Conservation (phyloP, 1,139 yeast genomes). For the Geotrichum reessii region DNA sequence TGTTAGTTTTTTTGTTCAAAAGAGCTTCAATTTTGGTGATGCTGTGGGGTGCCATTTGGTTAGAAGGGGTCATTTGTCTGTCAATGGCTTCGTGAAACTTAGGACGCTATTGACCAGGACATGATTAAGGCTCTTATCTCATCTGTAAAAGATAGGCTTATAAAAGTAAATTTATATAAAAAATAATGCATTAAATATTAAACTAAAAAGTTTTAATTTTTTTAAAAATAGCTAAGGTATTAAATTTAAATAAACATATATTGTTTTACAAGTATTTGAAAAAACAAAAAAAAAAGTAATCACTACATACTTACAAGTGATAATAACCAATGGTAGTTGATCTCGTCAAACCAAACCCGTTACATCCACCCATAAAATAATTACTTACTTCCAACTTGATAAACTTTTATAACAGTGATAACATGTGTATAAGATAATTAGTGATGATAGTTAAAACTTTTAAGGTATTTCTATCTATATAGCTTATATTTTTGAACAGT, state of each 20-base stretch:
- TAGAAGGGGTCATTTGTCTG: background rate
- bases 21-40: background rate
- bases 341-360: too few species aligned
- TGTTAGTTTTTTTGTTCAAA: background rate
- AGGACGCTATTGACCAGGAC: background rate
- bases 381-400: too few species aligned
- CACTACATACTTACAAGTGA: too few species aligned
- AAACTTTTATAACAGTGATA: too few species aligned
- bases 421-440: too few species aligned
- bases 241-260: constrained; percentile 57
- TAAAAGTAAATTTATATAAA: constrained; percentile 64
- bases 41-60: background rate
- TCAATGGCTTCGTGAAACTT: background rate
- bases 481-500: too few species aligned
- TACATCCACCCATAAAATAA: too few species aligned
- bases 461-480: too few species aligned
- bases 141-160: constrained; percentile 50
- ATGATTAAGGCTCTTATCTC: background rate
- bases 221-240: constrained; percentile 36
- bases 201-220: background rate
- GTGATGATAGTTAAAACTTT: too few species aligned
- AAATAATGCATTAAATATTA: too few species aligned
- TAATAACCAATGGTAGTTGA: too few species aligned
- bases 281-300: too few species aligned
- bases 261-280: constrained; percentile 76